A percentile compares a stretch with the other conserved stretches of the same genome.
Evolutionary conservation across 2,329 filamentous ascomycete species (phyloP).

Genomic region (Massarina eburnea): DNA sequence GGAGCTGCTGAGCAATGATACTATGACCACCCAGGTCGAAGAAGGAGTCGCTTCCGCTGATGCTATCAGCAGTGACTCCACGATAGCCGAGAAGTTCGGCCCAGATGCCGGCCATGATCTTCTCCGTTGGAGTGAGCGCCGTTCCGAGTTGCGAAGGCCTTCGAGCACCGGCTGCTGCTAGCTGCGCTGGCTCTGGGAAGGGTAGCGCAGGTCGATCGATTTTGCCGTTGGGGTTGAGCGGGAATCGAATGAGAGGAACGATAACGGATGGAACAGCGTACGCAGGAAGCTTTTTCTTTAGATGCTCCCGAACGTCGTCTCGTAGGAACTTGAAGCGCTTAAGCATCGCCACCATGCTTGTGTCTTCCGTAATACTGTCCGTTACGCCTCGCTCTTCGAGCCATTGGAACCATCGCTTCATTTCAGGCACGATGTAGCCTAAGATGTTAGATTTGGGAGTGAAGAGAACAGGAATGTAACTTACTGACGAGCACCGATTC

Average conservation of each 20-base stretch:
- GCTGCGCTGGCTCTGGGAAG: conserved; percentile 74
- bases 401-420: conserved; percentile 71
- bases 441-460: conserved; percentile 4
- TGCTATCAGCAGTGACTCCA: conserved; percentile 66
- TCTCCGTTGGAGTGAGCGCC: conserved; percentile 61
- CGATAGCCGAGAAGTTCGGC: conserved; percentile 62
- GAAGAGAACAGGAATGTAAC: conserved; percentile 4
- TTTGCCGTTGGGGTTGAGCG: conserved; percentile 67
- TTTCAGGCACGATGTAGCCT: conserved; percentile 80
- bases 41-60: conserved; percentile 66
- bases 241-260: conserved; percentile 71
- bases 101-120: conserved; percentile 71
- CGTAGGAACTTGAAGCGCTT: conserved; percentile 63
- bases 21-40: conserved; percentile 82
- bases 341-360: conserved; percentile 57
- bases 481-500: conserved; percentile 79
- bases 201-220: conserved; percentile 78
- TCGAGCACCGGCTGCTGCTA: conserved; percentile 58
- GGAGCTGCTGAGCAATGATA: conserved; percentile 77
- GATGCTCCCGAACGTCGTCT: conserved; percentile 64
- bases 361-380: conserved; percentile 47
- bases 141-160: conserved; percentile 49
- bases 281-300: conserved; percentile 70
- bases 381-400: conserved; percentile 50
- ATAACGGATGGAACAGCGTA: conserved; percentile 77